These are phyloP conservation scores for Daldinia sp. DNA, from an alignment of 2,329 filamentous ascomycete species.

Conservation along the genomic window DNA sequence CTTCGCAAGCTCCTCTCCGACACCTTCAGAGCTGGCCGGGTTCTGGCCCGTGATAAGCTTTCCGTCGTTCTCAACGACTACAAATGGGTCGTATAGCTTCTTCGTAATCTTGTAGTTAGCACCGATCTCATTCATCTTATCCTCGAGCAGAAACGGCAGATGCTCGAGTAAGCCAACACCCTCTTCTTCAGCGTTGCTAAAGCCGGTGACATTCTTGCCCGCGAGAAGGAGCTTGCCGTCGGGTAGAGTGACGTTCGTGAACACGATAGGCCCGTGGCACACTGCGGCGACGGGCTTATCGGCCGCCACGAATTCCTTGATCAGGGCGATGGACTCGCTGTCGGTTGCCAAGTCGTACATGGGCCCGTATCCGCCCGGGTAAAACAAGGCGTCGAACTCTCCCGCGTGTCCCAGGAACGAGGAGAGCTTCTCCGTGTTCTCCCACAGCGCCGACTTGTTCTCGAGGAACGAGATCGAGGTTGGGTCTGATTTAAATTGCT, in stretches of 20 bases:
- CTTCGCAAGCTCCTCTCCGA: conserved; percentile 65
- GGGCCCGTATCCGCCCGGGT: conserved; percentile 70
- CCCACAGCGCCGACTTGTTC: conserved; percentile 70
- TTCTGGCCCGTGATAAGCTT: conserved; percentile 70
- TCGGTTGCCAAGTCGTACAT: conserved; percentile 76
- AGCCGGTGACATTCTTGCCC: conserved; percentile 70
- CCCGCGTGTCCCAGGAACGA: conserved; percentile 65
- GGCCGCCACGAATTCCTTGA: conserved; percentile 70
- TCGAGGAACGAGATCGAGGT: conserved; percentile 66
- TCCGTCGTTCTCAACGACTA: conserved; percentile 61
- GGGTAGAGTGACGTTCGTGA: conserved; percentile 67
- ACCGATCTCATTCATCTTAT: conserved; percentile 63
- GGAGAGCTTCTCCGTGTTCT: conserved; percentile 69
- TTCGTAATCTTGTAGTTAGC: conserved; percentile 68
- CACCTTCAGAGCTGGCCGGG: conserved; percentile 63
- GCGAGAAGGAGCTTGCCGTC: conserved; percentile 66
- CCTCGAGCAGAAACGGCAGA: conserved; percentile 73
- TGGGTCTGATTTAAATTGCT: conserved; percentile 66
- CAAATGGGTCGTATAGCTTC: conserved; percentile 62
- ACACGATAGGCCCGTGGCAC: conserved; percentile 75
- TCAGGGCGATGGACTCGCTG: conserved; percentile 67
- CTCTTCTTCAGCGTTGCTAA: conserved; percentile 69
- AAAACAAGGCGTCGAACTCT: conserved; percentile 73
- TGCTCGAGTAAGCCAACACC: conserved; percentile 54
- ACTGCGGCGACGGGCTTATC: conserved; percentile 75